Conservation (phyloP, 495 filamentous ascomycete genomes). For the Hypoxylon fragiforme region DNA sequence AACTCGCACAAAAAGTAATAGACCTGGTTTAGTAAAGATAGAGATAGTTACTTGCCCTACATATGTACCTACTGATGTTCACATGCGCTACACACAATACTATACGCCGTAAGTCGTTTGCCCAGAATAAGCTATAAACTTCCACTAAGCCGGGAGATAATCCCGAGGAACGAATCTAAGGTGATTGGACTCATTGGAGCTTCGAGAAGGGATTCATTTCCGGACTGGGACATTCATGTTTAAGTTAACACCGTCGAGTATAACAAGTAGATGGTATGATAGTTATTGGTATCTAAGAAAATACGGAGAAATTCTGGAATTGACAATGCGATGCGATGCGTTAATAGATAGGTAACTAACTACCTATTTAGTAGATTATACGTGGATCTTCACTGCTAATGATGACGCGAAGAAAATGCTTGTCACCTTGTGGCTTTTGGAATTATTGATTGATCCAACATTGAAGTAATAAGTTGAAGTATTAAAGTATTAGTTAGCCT, state of each 20-base stretch:
- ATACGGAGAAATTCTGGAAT: not conserved
- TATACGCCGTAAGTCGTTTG: too few species aligned
- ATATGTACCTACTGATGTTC: not conserved
- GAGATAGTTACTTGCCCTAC: not conserved
- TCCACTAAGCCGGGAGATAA: not conserved
- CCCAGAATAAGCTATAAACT: too few species aligned
- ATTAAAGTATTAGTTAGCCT: too few species aligned
- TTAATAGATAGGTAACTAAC: not conserved
- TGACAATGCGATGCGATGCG: not conserved
- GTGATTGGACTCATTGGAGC: too few species aligned
- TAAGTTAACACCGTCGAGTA: too few species aligned
- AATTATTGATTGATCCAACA: too few species aligned
- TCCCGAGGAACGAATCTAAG: slow-evolving; percentile 12
- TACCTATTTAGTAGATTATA: slow-evolving; percentile 6
- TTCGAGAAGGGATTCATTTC: slow-evolving; percentile 7
- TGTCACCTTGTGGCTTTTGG: too few species aligned
- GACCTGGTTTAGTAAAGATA: too few species aligned
- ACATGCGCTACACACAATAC: not conserved
- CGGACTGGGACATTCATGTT: not conserved
- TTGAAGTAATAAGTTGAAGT: too few species aligned
- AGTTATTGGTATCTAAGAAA: too few species aligned
- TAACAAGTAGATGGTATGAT: too few species aligned
- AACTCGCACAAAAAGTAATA: too few species aligned
- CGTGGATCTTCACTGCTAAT: slow-evolving; percentile 26
- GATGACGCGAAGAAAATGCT: slow-evolving; percentile 22